Evolutionary conservation across 768 basidiomycete species (phyloP), one percentile per base, ranked within the genome.

Genomic region (Pleurotus ostreatus): DNA sequence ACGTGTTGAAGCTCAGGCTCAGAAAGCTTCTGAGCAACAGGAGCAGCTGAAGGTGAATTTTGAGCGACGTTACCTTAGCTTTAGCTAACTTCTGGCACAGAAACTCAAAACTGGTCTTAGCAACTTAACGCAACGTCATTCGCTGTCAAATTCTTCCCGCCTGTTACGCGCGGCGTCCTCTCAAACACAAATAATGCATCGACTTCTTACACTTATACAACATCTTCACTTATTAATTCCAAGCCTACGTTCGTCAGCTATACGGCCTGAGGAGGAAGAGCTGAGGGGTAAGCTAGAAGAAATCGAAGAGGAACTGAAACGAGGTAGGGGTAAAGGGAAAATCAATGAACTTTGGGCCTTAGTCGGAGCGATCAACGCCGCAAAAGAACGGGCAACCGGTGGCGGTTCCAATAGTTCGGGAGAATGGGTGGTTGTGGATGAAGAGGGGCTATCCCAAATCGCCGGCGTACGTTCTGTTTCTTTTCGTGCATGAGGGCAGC

Each of bases 401-500:
- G 71, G 68, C 26, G 62, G 64, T 11, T 78, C 76, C 13, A 77
- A 75, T 1, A 68, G 63, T 22, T 57, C 46, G 3, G 68, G 66
- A 23, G 88, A 85, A 62, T 92, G 90, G 90, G 80, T 84, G 0
- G 89, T 93, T n/a, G 88, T 89, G 2, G 92, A 94, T 66, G 89
- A 91, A 63, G 89, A 92, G 1, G 92, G 92, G 1, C 70, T 94
- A 55, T 75, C 82, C 46, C 84, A 89, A 67, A 84, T 94, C 55
- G 75, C 85, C 3, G 85, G 88, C 79, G 89, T 89, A 57, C 65
- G 55, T 46, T 13, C 34, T 12, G 1, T 58, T 2, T 49, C 57
- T 58, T 25, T 15, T 34, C 30, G 1, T 34, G 30, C 30, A 34
- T 8, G 30, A 34, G 30, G 30, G 30, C 30, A 34, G 30, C 30